Conservation (phyloP, 352 stramenopile genomes). For the Phytophthora brassicae region DNA sequence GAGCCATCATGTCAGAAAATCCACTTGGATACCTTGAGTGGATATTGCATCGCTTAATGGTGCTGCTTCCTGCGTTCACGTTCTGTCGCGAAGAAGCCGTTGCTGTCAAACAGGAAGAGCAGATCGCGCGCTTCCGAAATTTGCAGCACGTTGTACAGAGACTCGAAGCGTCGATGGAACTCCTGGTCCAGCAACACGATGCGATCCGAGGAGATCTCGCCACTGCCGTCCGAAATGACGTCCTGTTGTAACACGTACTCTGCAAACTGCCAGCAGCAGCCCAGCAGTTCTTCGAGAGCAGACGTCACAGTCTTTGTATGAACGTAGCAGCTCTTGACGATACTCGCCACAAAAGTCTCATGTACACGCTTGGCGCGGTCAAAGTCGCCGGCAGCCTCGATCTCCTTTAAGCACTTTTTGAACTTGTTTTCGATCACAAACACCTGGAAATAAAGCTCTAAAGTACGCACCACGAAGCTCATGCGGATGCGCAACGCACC, state of each 20-base stretch:
- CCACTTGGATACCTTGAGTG: conserved; percentile 10
- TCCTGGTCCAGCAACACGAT: conserved; percentile 50
- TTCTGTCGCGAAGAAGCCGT: conserved; percentile 61
- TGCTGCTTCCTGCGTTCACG: conserved; percentile 39
- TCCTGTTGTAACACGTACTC: conserved; percentile 62
- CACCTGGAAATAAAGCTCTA: conserved; percentile 78
- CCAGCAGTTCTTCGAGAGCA: conserved; percentile 62
- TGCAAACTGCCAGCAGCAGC: conserved; percentile 71
- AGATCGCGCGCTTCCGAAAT: conserved; percentile 66
- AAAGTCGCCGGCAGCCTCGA: conserved; percentile 56
- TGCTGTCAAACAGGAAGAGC: conserved; percentile 73
- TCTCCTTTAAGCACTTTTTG: conserved; percentile 52
- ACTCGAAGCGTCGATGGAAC: conserved; percentile 61
- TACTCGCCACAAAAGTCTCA: conserved; percentile 61
- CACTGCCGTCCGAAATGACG: background rate
- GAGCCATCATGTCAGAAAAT: conserved; percentile 33
- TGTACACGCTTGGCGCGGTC: conserved; percentile 72
- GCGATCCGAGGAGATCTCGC: conserved; percentile 30
- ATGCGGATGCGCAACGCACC: conserved; percentile 60
- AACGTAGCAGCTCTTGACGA: conserved; percentile 75
- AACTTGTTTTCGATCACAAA: conserved; percentile 76
- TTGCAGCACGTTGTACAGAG: conserved; percentile 64
- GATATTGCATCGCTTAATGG: no score
- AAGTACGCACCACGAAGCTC: conserved; percentile 73
- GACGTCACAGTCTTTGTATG: conserved; percentile 61